Base-by-base conservation (phyloP, 129 eudicot species). In the Kitagawia praeruptora region DNA sequence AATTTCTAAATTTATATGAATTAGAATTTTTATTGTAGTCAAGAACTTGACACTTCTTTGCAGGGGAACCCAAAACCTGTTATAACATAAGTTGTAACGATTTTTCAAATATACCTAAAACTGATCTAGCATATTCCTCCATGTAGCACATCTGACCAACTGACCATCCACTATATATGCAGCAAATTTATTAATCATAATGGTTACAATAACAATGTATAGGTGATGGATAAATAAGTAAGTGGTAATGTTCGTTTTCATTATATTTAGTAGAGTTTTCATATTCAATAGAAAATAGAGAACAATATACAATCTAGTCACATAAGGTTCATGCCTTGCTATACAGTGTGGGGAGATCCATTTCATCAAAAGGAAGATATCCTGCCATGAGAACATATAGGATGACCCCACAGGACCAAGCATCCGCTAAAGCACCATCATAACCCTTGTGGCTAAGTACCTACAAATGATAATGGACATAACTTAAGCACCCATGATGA, bases 361-460 rank as follows among this genome's bases (percentile, higher is more conserved):
- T 85, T 82, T 95, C 99, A 90, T 92, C 99, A 86, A 94, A 94
- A 69, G 98, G 98, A 80, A 94, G 93, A 89, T 90, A 88, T 81
- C 98, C 98, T 13, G 98, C 97, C 86, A 95, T 83, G 81, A 95
- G 76, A 46, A 95, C 99, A 86, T 95, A 95, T 48, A 95, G 88
- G 85, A 92, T 91, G 83, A 95, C 99, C 75, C 99, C 99, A 87
- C 99, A 95, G 14, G 99, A 95, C 99, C 99, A 95, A 71, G 90
- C 85, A 90, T 95, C 99, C 3, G 99, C 99, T 87, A 90, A 81
- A 77, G 97, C 94, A 80, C 99, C 99, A 76, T 92, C 86, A 86
- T 95, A 95, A 79, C 99, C 99, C 90, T 92, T 95, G 91, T 92
- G 99, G 89, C 93, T 87, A 79, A 95, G 96, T 83, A 95, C 99